These are phyloP conservation scores for Umbilicaria muhlenbergii DNA, from an alignment of 495 filamentous ascomycete genomes.

Conservation along the genomic window DNA sequence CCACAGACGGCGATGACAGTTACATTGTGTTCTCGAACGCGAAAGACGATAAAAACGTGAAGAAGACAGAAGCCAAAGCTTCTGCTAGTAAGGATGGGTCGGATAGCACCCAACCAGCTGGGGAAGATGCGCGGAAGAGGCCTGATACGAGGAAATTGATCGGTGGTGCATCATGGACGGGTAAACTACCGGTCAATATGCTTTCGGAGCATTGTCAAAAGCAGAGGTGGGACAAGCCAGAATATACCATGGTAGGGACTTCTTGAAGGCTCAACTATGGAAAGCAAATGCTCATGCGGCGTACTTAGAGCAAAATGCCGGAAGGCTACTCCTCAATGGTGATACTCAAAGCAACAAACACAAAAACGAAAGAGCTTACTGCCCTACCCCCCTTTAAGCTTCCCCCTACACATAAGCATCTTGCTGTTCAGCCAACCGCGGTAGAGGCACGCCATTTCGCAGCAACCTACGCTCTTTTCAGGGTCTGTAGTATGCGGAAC, in stretches of 20 bases:
- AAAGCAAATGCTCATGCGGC: conserved; percentile 4
- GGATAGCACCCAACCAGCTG: conserved; percentile 21
- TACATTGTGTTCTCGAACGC: conserved; percentile 54
- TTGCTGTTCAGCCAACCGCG: conserved; percentile 52
- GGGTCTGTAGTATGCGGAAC: conserved; percentile 87
- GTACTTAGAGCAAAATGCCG: conserved; percentile 26
- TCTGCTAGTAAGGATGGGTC: conserved; percentile 29
- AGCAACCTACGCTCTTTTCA: conserved; percentile 77
- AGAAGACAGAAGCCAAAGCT: conserved; percentile 19
- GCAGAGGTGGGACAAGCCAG: conserved; percentile 87
- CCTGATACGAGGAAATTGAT: conserved; percentile 77
- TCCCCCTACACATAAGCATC: conserved; percentile 54
- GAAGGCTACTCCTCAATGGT: conserved; percentile 67
- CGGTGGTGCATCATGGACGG: conserved; percentile 92
- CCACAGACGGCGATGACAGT: conserved; percentile 32
- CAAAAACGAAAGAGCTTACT: conserved; percentile 64
- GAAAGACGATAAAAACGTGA: conserved; percentile 34
- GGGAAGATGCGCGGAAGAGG: conserved; percentile 48
- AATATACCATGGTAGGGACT: conserved; percentile 59
- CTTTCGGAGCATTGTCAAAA: conserved; percentile 90
- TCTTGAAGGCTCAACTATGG: background rate
- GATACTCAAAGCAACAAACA: conserved; percentile 58
- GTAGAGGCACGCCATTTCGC: conserved; percentile 88
- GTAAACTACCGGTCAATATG: conserved; percentile 85
- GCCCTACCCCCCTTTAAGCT: conserved; percentile 65